Evolutionary conservation across 345 rosid species (phyloP), one percentile per base, ranked within the genome.

Genomic region (Laguncularia racemosa): DNA sequence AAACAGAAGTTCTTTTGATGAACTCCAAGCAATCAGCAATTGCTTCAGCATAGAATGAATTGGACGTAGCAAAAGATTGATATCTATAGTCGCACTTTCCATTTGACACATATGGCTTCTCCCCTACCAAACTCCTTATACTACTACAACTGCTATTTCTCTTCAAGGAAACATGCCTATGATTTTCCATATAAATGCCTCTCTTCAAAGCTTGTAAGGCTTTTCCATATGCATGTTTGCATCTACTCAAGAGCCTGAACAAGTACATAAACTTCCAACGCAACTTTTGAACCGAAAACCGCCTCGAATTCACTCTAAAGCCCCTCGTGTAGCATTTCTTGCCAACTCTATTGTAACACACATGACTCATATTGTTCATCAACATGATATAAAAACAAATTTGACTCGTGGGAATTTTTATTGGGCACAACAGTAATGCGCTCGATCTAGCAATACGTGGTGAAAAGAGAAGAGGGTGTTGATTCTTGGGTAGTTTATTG

Each of bases 1-100:
- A 59, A 33, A 59, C 46, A 0, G 62, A 64, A 38, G 59, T 52
- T 46, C 61, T 52, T 56, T 60, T 67, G 51, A 67, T 67, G 71
- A 67, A 67, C 61, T 67, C 71, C 71, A 67, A 60, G 66, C 71
- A 67, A 16, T 67, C 71, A 4, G 49, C 53, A 13, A 60, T 67
- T 17, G 71, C 71, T 45, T 67, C 71, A 14, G 71, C 18, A 26
- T 67, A 61, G 40, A 67, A 61, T 10, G 71, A 55, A 43, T 67
- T 67, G 60, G 71, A 67, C 55, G 55, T 52, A 1, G 26, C 26
- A 6, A 48, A 44, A 9, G 38, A 26, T 38, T 2, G 20, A 46
- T 38, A 20, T 46, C 43, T n/a, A 45, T 44, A 52, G 26, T 33
- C 40, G 7, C 40, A 6, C 40, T 33, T 33, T 33, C 23, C 18